phyloP scores from a whole-genome alignment of 164 flowering plant genomes.

The Liriodendron chinense region DNA sequence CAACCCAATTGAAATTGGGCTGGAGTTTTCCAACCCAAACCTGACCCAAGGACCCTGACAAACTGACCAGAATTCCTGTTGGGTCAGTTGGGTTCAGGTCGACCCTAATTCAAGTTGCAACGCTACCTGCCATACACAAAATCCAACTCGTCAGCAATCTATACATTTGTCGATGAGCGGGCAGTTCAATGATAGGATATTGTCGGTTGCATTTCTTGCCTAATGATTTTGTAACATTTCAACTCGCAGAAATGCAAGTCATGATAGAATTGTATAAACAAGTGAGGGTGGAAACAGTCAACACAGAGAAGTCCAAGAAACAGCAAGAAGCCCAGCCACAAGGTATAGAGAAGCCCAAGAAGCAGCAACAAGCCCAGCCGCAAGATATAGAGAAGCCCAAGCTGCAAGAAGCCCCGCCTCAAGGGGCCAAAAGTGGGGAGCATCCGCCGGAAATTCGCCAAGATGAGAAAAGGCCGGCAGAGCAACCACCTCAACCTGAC shows the following conservation, averaged over 20 bases:
- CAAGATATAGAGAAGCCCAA: not conserved
- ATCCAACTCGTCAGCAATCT: not conserved
- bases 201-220: not conserved
- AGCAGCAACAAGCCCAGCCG: not conserved
- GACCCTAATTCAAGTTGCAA: too few species aligned
- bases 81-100: too few species aligned
- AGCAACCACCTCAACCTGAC: conserved; percentile 16
- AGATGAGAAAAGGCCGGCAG: conserved; percentile 11
- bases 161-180: too few species aligned
- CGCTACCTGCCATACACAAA: not conserved
- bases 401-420: not conserved
- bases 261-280: conserved; percentile 50
- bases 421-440: conserved; percentile 11
- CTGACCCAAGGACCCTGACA: too few species aligned
- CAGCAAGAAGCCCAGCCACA: conserved; percentile 13
- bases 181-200: not conserved
- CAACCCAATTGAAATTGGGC: too few species aligned
- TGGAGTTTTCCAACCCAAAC: too few species aligned
- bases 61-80: too few species aligned
- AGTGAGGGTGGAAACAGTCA: conserved; percentile 30
- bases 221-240: not conserved
- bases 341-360: not conserved
- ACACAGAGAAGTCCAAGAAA: conserved; percentile 22
- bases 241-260: conserved; percentile 53
- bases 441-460: conserved; percentile 16